These are phyloP conservation scores for Sporothrix schenckii DNA, from an alignment of 2,329 filamentous ascomycete species.

Conservation along the genomic window DNA sequence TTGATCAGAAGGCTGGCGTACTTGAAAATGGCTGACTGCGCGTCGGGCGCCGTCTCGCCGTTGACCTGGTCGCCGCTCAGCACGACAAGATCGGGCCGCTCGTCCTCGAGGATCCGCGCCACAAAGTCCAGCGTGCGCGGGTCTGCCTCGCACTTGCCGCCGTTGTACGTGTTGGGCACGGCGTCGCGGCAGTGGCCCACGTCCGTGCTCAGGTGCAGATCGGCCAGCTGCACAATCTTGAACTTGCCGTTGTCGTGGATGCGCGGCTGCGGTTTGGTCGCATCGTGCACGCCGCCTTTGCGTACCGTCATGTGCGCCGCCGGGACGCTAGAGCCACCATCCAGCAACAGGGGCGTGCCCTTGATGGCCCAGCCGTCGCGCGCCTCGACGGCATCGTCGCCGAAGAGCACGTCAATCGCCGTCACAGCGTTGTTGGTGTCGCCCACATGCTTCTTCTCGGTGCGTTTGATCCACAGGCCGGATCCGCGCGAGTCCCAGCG, in stretches of 20 bases:
- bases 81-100: constrained; percentile 90
- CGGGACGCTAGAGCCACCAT: constrained; percentile 62
- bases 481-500: constrained; percentile 77
- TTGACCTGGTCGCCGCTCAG: constrained; percentile 95
- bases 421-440: constrained; percentile 77
- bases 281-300: constrained; percentile 66
- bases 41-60: constrained; percentile 87
- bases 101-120: constrained; percentile 78
- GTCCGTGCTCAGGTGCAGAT: constrained; percentile 90
- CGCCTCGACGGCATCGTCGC: constrained; percentile 87
- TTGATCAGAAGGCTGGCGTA: constrained; percentile 81
- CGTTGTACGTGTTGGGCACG: constrained; percentile 71
- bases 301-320: constrained; percentile 78
- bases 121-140: constrained; percentile 90
- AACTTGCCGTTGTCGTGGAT: constrained; percentile 90
- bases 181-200: constrained; percentile 83
- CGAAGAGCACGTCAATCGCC: constrained; percentile 83
- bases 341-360: constrained; percentile 72
- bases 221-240: constrained; percentile 96
- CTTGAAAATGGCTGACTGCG: constrained; percentile 92
- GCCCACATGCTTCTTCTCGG: constrained; percentile 69
- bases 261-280: constrained; percentile 70
- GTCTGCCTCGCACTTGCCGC: constrained; percentile 85
- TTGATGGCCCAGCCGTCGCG: constrained; percentile 81
- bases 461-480: constrained; percentile 81